Conservation (phyloP, 225 moss, liverwort and hornwort genomes). For the Rhytidiadelphus loreus region DNA sequence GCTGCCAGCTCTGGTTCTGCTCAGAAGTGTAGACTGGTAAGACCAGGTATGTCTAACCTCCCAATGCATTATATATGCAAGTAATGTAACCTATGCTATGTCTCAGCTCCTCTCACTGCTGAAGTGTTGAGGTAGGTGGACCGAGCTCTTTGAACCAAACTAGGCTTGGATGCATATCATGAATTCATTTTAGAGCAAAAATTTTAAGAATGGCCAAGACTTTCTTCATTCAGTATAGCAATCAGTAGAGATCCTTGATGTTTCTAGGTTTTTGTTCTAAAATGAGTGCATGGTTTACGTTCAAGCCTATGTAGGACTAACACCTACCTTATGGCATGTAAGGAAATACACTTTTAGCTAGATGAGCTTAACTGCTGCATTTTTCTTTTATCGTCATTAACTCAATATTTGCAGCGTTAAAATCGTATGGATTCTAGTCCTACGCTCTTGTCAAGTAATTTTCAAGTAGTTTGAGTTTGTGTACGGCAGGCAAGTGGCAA, state of each 20-base stretch:
- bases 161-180: background rate
- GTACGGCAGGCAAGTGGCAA: background rate
- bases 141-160: background rate
- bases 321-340: background rate
- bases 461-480: background rate
- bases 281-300: background rate
- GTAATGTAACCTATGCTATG: background rate
- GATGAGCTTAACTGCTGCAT: background rate
- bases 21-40: constrained; percentile 24
- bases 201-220: background rate
- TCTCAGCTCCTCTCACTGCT: background rate
- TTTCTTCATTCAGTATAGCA: background rate
- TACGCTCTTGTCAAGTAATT: background rate
- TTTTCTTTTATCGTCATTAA: background rate
- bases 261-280: background rate
- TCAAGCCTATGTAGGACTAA: background rate
- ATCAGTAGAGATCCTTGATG: no score
- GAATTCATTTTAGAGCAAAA: background rate
- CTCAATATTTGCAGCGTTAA: background rate
- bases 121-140: background rate
- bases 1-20: constrained; percentile 31
- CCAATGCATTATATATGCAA: background rate
- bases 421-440: background rate
- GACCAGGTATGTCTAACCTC: constrained; percentile 40
- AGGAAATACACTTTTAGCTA: background rate